Conservation (phyloP, 192 early-diverging fungal species). For the Backusella westeae region DNA sequence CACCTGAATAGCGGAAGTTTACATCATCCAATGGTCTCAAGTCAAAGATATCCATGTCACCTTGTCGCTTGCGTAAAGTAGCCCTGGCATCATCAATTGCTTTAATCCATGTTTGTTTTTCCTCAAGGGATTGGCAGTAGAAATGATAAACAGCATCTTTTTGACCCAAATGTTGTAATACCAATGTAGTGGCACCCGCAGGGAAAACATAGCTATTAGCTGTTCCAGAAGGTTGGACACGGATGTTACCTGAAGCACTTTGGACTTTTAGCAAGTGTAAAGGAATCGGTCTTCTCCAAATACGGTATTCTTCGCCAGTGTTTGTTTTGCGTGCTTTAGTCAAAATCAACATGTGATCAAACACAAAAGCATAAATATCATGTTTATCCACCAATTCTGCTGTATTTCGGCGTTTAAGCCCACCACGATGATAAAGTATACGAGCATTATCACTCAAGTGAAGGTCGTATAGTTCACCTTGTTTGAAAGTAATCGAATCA, state of each 20-base stretch:
- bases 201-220: background rate
- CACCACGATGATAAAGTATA: conserved; percentile 73
- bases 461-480: conserved; percentile 59
- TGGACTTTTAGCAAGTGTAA: conserved; percentile 58
- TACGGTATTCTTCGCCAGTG: conserved; percentile 57
- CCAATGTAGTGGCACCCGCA: conserved; percentile 10
- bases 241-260: background rate
- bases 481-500: conserved; percentile 29
- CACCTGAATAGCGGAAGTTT: conserved; percentile 34
- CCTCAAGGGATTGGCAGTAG: conserved; percentile 64
- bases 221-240: background rate
- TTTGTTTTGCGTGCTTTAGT: conserved; percentile 61
- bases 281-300: conserved; percentile 73
- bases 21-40: conserved; percentile 47
- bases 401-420: conserved; percentile 53
- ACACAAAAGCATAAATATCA: conserved; percentile 79
- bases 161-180: conserved; percentile 28
- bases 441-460: conserved; percentile 69
- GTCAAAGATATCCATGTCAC: conserved; percentile 50
- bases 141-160: conserved; percentile 59
- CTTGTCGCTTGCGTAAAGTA: conserved; percentile 34
- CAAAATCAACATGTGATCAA: conserved; percentile 86
- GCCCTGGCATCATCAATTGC: conserved; percentile 68
- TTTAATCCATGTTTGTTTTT: conserved; percentile 78
- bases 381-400: conserved; percentile 52